Evolutionary conservation across 768 basidiomycete species (phyloP).

Genomic region (Asterophora lycoperdoides): DNA sequence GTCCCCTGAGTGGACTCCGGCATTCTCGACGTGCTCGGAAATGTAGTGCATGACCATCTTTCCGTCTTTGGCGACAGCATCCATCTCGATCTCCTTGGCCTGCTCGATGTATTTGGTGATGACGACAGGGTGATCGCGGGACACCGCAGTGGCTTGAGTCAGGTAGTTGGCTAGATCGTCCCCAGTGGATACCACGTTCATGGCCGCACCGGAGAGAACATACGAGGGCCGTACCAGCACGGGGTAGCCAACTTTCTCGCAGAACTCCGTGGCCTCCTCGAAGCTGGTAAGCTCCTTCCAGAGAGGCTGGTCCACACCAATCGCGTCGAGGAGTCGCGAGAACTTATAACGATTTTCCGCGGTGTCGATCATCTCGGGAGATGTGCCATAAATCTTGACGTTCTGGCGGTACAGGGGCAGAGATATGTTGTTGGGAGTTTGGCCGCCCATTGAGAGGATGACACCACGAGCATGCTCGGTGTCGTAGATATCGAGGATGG

Average conservation of each 20-base stretch:
- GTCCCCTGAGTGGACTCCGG: conserved; percentile 98
- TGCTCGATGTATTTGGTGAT: conserved; percentile 99
- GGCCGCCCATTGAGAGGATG: conserved; percentile 97
- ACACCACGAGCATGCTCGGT: conserved; percentile 84
- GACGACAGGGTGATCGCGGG: conserved; percentile 94
- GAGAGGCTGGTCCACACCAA: conserved; percentile 95
- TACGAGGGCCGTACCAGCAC: conserved; percentile 97
- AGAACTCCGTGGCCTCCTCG: conserved; percentile 84
- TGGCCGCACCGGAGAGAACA: conserved; percentile 98
- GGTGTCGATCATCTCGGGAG: conserved; percentile 99
- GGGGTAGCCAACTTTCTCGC: conserved; percentile 89
- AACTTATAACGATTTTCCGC: conserved; percentile 99
- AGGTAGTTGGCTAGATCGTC: conserved; percentile 92
- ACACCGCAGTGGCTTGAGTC: conserved; percentile 93
- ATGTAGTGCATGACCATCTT: conserved; percentile 99
- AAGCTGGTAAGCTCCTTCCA: conserved; percentile 97
- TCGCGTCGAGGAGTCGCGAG: conserved; percentile 94
- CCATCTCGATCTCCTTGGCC: conserved; percentile 99
- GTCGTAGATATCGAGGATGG: conserved; percentile 96
- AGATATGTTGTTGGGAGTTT: conserved; percentile 98
- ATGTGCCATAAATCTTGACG: conserved; percentile 97
- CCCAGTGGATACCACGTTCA: conserved; percentile 96
- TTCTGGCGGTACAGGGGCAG: conserved; percentile 94
- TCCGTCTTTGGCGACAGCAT: conserved; percentile 94
- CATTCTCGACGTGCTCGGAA: conserved; percentile 99